Conservation (phyloP, 192 early-diverging fungal species). For the Martensiomyces pterosporus region DNA sequence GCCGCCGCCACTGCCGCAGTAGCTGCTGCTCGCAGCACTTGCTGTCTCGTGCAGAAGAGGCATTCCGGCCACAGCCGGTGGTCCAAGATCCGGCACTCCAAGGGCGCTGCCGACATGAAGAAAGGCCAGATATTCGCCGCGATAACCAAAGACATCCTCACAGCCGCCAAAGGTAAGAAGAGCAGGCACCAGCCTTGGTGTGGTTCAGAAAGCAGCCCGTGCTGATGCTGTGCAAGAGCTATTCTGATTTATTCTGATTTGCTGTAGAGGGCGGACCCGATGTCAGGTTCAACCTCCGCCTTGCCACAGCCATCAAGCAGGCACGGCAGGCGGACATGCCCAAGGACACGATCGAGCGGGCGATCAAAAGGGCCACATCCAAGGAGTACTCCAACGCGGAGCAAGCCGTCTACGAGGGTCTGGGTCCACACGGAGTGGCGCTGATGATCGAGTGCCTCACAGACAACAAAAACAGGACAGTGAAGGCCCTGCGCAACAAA, state of each 20-base stretch:
- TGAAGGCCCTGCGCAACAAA: conserved; percentile 57
- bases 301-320: conserved; percentile 55
- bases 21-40: no score
- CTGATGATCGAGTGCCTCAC: conserved; percentile 59
- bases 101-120: conserved; percentile 57
- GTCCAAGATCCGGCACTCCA: conserved; percentile 59
- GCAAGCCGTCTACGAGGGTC: conserved; percentile 59
- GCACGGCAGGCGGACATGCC: conserved; percentile 62
- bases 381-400: conserved; percentile 51
- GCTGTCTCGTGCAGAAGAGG: conserved; percentile 18
- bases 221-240: no score
- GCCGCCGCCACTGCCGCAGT: no score
- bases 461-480: conserved; percentile 60
- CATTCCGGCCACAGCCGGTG: conserved; percentile 59
- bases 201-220: not conserved
- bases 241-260: no score
- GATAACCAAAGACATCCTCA: conserved; percentile 60
- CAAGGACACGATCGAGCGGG: conserved; percentile 65
- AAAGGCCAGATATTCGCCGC: conserved; percentile 53
- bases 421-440: conserved; percentile 57
- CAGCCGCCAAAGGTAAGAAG: conserved; percentile 54
- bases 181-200: not conserved
- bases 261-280: conserved; percentile 55
- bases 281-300: conserved; percentile 52
- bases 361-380: conserved; percentile 57